Conservation (phyloP, 1,284 basidiomycete genomes). For the Lignosus rhinocerotis region DNA sequence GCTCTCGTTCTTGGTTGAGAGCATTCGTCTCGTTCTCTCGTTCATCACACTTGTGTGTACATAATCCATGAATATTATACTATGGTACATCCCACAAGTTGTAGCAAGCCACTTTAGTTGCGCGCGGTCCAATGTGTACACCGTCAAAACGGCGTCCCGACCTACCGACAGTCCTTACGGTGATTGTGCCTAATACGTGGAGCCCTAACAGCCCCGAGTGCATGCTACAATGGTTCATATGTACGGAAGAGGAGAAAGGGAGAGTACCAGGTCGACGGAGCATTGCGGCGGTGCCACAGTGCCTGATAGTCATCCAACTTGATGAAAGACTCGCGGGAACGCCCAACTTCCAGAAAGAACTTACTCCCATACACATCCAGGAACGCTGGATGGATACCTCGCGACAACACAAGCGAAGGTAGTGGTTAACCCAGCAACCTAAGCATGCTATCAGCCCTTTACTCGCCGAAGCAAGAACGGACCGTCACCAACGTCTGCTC, state of each 20-base stretch:
- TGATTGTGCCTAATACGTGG: no score
- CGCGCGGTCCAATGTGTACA: no score
- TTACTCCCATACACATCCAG: not conserved
- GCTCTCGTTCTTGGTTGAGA: no score
- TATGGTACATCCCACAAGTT: no score
- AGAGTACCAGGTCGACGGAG: not conserved
- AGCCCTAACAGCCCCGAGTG: no score
- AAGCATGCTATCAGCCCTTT: not conserved
- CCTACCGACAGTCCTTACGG: no score
- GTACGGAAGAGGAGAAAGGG: not conserved
- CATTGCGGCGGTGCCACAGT: not conserved
- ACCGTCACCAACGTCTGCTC: not conserved
- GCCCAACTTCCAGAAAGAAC: not conserved
- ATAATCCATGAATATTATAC: no score
- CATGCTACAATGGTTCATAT: not conserved
- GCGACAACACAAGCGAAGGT: not conserved
- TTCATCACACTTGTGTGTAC: no score
- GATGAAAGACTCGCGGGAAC: not conserved
- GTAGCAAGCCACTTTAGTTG: no score
- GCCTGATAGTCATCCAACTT: not conserved
- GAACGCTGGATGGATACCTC: not conserved
- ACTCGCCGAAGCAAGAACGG: not conserved
- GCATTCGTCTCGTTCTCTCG: no score
- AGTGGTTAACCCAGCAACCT: not conserved
- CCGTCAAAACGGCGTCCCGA: no score